Evolutionary conservation across 2,329 filamentous ascomycete species (phyloP), one percentile per base, ranked within the genome.

Genomic region (Hypoxylon sp.): DNA sequence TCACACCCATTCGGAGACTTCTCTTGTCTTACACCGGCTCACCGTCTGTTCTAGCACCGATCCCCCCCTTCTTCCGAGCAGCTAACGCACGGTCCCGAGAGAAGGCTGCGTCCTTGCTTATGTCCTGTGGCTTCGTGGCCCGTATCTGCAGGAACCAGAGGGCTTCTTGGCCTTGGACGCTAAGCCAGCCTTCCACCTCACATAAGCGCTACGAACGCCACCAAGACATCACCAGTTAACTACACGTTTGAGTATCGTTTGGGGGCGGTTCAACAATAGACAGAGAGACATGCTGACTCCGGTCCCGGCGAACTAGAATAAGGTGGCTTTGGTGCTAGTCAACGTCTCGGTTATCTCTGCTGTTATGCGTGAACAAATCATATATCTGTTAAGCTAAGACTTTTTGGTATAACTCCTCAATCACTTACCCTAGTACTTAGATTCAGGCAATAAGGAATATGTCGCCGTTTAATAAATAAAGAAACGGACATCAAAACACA

Each of bases 211-310:
- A 56, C 38, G 29, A 38, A 38, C 27, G 33, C 23, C 15, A 27
- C 35, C 51, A 41, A n/a, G 51, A 29, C 40, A 23, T 60, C 48
- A 48, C 49, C 20, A 50, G 27, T 38, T 48, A n/a, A n/a, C n/a
- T 58, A 52, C 23, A 51, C 35, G 48, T 29, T 51, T 53, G 58
- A 54, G 24, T 58, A 51, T 47, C 41, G 51, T 57, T 63, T 48
- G 55, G 54, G 61, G 33, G 60, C 57, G 18, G 29, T 23, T 37
- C 23, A 37, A 49, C 27, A 26, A 21, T 35, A 26, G 41, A 37
- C 38, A 48, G 13, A 48, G 13, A 37, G 6, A 17, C 29, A 23
- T 49, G 38, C 53, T 60, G 20, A 58, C 42, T 18, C 48, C 50
- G 54, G 49, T 49, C 41, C 58, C 48, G 58, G 54, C 20, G 24